Conservation (phyloP, 306 rosid species). For the Cicer chorassanicum region DNA sequence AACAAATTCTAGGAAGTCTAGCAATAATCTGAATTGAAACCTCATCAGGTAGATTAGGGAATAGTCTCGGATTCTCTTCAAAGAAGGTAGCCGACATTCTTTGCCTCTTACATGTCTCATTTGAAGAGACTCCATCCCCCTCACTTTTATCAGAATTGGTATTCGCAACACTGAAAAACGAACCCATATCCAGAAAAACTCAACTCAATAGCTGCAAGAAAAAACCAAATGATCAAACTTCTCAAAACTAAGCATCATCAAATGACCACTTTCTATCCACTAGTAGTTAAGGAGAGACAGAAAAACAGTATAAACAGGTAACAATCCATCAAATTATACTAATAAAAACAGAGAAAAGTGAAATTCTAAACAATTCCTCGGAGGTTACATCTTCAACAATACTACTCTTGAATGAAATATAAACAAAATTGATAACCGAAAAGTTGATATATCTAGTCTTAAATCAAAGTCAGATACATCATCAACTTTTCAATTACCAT, state of each 20-base stretch:
- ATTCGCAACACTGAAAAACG: constrained; percentile 61
- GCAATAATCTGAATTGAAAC: constrained; percentile 88
- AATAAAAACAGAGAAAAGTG: background rate
- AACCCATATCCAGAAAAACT: constrained; percentile 68
- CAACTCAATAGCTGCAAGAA: constrained; percentile 46
- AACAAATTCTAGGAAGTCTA: constrained; percentile 78
- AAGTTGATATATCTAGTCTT: too few species aligned
- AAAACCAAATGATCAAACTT: constrained; percentile 32
- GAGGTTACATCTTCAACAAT: constrained; percentile 10
- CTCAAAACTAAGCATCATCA: constrained; percentile 29
- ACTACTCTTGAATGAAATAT: too few species aligned
- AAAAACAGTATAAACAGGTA: constrained; percentile 22
- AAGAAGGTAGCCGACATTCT: constrained; percentile 56
- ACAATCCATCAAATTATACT: constrained; percentile 1
- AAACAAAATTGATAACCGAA: too few species aligned
- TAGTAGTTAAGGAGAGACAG: constrained; percentile 2
- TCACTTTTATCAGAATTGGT: constrained; percentile 48
- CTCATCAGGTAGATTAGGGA: constrained; percentile 93
- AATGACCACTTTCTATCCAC: constrained; percentile 29
- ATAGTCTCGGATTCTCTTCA: constrained; percentile 74
- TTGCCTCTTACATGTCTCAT: constrained; percentile 74
- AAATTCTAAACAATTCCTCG: constrained; percentile 31
- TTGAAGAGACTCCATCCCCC: constrained; percentile 49
- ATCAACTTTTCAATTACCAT: too few species aligned
- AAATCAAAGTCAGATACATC: too few species aligned